Percentiles rank a stretch among this genome's conserved stretches.
Conservation (phyloP, 345 rosid genomes). For the Eutrema heterophyllum region DNA sequence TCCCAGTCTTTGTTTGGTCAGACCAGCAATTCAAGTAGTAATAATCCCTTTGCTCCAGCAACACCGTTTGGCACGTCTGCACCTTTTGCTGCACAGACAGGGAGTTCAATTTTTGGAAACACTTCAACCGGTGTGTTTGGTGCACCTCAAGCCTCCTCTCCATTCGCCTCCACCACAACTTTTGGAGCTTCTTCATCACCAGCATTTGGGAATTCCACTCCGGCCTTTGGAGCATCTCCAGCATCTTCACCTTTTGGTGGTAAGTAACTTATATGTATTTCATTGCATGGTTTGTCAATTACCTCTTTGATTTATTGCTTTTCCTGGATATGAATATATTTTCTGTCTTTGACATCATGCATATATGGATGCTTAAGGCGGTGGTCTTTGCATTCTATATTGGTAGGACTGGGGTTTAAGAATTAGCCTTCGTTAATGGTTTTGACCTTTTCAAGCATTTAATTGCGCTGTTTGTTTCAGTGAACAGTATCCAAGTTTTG, state of each 20-base stretch:
- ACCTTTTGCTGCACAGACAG: constrained; percentile 85
- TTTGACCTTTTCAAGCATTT: background rate
- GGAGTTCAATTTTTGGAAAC: constrained; percentile 75
- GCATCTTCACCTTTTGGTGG: constrained; percentile 83
- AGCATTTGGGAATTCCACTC: constrained; percentile 65
- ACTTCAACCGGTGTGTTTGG: constrained; percentile 94
- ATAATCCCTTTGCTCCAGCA: constrained; percentile 72
- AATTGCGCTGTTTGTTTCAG: background rate
- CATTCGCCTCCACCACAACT: constrained; percentile 55
- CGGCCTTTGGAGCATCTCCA: constrained; percentile 69
- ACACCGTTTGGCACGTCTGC: constrained; percentile 66
- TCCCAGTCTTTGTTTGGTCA: constrained; percentile 78
- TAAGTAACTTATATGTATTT: constrained; percentile 27
- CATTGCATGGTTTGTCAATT: background rate
- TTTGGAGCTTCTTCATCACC: constrained; percentile 81
- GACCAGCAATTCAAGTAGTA: constrained; percentile 53
- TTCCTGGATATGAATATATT: background rate
- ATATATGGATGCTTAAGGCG: background rate
- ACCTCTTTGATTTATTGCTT: background rate
- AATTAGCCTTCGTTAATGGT: too few species aligned
- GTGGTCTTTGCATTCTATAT: background rate
- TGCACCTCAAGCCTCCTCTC: constrained; percentile 61
- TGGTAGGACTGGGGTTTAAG: background rate
- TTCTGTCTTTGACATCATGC: background rate
- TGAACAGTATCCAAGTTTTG: background rate